phyloP scores from a whole-genome alignment of 345 rosid genomes.

The Linum usitatissimum region DNA sequence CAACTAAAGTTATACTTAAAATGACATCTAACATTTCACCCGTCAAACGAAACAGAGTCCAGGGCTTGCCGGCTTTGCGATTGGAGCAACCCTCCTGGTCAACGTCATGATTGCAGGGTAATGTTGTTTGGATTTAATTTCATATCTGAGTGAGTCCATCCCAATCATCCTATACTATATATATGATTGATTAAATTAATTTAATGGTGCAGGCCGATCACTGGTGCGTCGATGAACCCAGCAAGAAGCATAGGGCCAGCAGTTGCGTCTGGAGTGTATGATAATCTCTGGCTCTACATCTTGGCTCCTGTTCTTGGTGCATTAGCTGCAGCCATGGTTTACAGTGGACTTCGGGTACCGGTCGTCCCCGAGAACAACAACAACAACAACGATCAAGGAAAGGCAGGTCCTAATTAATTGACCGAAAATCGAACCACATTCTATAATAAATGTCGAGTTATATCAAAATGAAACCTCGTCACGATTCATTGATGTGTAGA shows the following conservation, averaged over 20 bases:
- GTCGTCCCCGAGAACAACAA: slow-evolving; percentile 8
- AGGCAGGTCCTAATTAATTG: no score
- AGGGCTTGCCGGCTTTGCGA: slow-evolving; percentile 26
- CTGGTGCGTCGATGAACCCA: slow-evolving; percentile 54
- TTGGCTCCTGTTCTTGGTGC: slow-evolving; percentile 38
- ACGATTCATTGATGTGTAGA: no score
- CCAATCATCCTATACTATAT: no score
- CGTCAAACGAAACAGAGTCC: slow-evolving; percentile 17
- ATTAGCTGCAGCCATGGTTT: slow-evolving; percentile 21
- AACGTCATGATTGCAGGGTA: slow-evolving; percentile 42
- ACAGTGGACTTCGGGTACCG: slow-evolving; percentile 23
- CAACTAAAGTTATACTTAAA: background rate
- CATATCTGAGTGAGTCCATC: no score
- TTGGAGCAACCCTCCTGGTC: slow-evolving; percentile 28
- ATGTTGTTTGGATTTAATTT: background rate
- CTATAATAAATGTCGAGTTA: no score
- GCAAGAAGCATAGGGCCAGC: slow-evolving; percentile 49
- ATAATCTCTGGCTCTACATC: slow-evolving; percentile 36
- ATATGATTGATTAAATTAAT: background rate
- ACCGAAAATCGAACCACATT: no score
- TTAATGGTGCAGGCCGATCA: slow-evolving; percentile 32
- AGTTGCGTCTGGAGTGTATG: slow-evolving; percentile 27
- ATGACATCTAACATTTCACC: background rate
- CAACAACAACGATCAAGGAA: no score
- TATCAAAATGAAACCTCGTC: no score